These are phyloP conservation scores for Aspergillus quadricinctus DNA, from an alignment of 2,329 filamentous ascomycete genomes.

Conservation along the genomic window DNA sequence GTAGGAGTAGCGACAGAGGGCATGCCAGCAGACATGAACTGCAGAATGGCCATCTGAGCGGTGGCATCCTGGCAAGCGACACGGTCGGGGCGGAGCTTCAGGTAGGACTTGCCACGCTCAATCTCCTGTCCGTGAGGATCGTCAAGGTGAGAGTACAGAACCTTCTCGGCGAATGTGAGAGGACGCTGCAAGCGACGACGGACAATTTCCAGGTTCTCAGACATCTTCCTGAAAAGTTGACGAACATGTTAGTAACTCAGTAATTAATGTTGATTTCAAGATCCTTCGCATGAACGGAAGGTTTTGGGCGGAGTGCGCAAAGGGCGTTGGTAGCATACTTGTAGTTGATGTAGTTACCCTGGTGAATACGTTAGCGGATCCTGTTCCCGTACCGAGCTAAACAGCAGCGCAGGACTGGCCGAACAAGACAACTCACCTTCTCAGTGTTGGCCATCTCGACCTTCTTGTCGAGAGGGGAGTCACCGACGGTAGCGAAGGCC, in stretches of 20 bases:
- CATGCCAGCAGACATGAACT: slow-evolving; percentile 99
- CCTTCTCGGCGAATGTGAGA: slow-evolving; percentile 95
- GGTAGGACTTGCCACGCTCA: slow-evolving; percentile 89
- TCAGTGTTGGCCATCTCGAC: slow-evolving; percentile 98
- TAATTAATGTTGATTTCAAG: neutral
- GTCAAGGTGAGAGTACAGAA: slow-evolving; percentile 97
- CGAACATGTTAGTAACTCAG: slow-evolving; percentile 19
- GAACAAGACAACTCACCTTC: slow-evolving; percentile 48
- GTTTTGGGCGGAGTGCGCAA: neutral
- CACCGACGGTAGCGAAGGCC: slow-evolving; percentile 76
- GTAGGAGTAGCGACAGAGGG: slow-evolving; percentile 88
- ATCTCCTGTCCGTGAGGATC: slow-evolving; percentile 95
- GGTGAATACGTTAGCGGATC: slow-evolving; percentile 22
- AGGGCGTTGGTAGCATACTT: slow-evolving; percentile 41
- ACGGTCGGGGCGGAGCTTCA: slow-evolving; percentile 93
- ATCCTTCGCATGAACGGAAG: neutral
- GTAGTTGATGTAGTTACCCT: slow-evolving; percentile 96
- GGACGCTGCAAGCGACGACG: slow-evolving; percentile 85
- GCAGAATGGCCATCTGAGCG: slow-evolving; percentile 98
- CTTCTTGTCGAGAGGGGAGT: slow-evolving; percentile 87
- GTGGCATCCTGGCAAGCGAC: slow-evolving; percentile 99
- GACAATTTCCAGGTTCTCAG: slow-evolving; percentile 90
- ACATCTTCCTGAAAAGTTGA: slow-evolving; percentile 74
- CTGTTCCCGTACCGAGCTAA: slow-evolving; percentile 5
- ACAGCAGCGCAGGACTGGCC: slow-evolving; percentile 18